Evolutionary conservation across 2,329 filamentous ascomycete genomes (phyloP).

Genomic region (Raffaelea deltoideospora): DNA sequence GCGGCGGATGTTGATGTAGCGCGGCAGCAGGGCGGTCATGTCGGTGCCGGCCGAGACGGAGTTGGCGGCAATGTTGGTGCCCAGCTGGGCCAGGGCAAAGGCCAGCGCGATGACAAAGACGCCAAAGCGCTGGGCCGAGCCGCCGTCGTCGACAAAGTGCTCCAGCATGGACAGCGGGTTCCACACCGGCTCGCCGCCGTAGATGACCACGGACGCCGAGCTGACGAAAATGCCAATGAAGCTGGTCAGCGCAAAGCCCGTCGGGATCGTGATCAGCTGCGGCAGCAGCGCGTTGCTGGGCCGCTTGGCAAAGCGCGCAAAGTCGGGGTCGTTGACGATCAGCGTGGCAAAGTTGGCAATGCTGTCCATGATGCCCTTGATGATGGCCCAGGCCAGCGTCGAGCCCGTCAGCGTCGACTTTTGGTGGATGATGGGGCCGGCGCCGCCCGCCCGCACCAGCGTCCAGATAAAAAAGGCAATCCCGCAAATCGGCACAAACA

Average conservation of each 20-base stretch:
- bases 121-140: constrained; percentile 53
- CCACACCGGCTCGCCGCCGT: constrained; percentile 49
- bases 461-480: constrained; percentile 82
- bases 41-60: constrained; percentile 72
- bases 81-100: constrained; percentile 67
- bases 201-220: constrained; percentile 56
- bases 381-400: constrained; percentile 60
- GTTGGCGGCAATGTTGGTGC: constrained; percentile 80
- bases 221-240: constrained; percentile 74
- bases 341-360: constrained; percentile 86
- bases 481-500: constrained; percentile 68
- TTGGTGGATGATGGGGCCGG: constrained; percentile 72
- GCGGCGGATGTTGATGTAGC: constrained; percentile 71
- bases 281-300: constrained; percentile 67
- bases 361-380: constrained; percentile 75
- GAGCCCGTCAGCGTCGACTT: constrained; percentile 5
- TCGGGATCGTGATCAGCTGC: constrained; percentile 60
- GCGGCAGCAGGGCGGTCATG: constrained; percentile 64
- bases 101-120: constrained; percentile 58
- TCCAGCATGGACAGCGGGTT: constrained; percentile 55
- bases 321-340: constrained; percentile 72
- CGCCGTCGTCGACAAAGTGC: constrained; percentile 53
- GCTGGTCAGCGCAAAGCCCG: constrained; percentile 62
- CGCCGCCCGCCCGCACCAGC: constrained; percentile 63
- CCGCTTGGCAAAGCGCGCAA: constrained; percentile 66